Conservation (phyloP, 345 rosid species). For the Citrus reticulata region DNA sequence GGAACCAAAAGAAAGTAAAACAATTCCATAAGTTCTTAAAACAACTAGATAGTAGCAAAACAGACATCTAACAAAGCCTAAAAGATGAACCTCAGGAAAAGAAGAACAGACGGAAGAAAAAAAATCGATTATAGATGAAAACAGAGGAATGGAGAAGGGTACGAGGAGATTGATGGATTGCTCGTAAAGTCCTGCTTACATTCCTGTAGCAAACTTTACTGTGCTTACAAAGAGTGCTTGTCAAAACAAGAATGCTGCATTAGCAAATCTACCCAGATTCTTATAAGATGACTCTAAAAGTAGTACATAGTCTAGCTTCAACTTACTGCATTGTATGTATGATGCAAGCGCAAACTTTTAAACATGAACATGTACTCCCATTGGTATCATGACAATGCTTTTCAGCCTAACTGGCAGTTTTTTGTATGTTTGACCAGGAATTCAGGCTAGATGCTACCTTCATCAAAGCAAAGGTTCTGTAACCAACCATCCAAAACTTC, state of each 20-base stretch:
- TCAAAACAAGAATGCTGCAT: not conserved
- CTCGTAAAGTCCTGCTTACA: not conserved
- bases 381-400: not conserved
- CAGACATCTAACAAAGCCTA: not conserved
- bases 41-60: not conserved
- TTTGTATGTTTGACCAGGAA: not conserved
- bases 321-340: not conserved
- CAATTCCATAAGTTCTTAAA: not conserved
- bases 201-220: not conserved
- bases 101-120: not conserved
- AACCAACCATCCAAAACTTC: not conserved
- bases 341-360: not conserved
- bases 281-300: not conserved
- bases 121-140: not conserved
- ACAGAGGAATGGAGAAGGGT: not conserved
- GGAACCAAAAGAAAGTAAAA: slow-evolving; percentile 14
- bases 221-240: not conserved
- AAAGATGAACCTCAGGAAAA: not conserved
- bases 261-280: not conserved
- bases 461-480: not conserved
- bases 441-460: not conserved
- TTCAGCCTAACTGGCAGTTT: not conserved
- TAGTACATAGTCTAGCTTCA: not conserved
- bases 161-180: not conserved
- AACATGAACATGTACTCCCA: not conserved